phyloP scores from a whole-genome alignment of 257 asterid species.

The Gardenia jasminoides region DNA sequence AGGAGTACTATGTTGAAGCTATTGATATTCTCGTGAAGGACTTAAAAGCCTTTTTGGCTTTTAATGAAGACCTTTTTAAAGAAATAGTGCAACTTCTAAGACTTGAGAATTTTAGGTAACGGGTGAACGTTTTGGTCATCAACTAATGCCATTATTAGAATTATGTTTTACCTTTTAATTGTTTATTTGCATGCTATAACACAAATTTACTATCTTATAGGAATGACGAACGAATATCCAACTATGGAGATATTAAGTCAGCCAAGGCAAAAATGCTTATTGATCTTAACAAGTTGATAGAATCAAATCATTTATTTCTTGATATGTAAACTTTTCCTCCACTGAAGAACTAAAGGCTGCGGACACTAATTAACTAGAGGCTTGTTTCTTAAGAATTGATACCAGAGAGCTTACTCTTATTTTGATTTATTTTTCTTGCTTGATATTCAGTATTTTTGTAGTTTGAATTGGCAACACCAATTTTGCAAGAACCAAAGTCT shows the following conservation, averaged over 20 bases:
- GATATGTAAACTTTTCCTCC: slow-evolving; percentile 55
- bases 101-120: slow-evolving; percentile 58
- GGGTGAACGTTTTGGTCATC: background rate
- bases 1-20: slow-evolving; percentile 62
- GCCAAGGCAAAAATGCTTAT: slow-evolving; percentile 56
- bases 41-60: slow-evolving; percentile 52
- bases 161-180: background rate
- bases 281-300: slow-evolving; percentile 60
- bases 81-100: slow-evolving; percentile 62
- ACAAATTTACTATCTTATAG: slow-evolving; percentile 25
- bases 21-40: slow-evolving; percentile 63
- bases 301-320: slow-evolving; percentile 61
- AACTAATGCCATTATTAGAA: background rate
- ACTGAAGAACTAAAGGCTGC: slow-evolving; percentile 54
- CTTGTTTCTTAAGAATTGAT: slow-evolving; percentile 20
- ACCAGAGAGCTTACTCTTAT: background rate
- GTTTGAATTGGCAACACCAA: slow-evolving; percentile 76
- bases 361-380: slow-evolving; percentile 66
- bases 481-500: slow-evolving; percentile 59
- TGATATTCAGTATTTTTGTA: slow-evolving; percentile 24
- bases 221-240: slow-evolving; percentile 55
- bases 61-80: slow-evolving; percentile 62
- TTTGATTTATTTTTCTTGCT: slow-evolving; percentile 9
- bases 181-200: background rate
- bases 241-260: slow-evolving; percentile 58